A percentile compares a stretch with the other conserved stretches of the same genome.
Evolutionary conservation across 257 asterid species (phyloP).

Genomic region (Solanum corneliomulleri): DNA sequence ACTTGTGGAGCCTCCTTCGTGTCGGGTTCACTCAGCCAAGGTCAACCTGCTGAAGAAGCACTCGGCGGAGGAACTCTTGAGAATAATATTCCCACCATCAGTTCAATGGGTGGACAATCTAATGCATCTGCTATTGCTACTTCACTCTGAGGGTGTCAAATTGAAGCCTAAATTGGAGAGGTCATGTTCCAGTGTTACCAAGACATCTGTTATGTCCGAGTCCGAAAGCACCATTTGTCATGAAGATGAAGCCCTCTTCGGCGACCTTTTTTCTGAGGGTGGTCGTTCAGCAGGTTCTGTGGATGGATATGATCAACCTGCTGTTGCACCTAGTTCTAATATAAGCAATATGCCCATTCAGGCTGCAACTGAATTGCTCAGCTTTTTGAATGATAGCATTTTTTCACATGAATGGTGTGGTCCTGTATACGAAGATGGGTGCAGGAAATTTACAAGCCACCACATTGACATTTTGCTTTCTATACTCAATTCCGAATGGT

Average conservation of each 20-base stretch:
- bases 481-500: conserved; percentile 41
- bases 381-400: conserved; percentile 48
- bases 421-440: conserved; percentile 45
- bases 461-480: conserved; percentile 61
- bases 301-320: conserved; percentile 70
- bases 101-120: conserved; percentile 72
- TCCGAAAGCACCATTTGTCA: conserved; percentile 62
- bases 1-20: conserved; percentile 32
- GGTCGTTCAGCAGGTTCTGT: conserved; percentile 75
- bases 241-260: conserved; percentile 96
- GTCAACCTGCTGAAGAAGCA: conserved; percentile 47
- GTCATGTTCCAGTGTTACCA: conserved; percentile 46
- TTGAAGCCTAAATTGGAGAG: conserved; percentile 68
- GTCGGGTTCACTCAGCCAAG: conserved; percentile 26
- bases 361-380: conserved; percentile 62
- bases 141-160: conserved; percentile 78
- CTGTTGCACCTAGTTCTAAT: conserved; percentile 41
- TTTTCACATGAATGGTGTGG: conserved; percentile 73
- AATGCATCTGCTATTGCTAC: conserved; percentile 54
- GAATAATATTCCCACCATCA: conserved; percentile 54
- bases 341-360: conserved; percentile 66
- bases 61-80: conserved; percentile 52
- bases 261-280: conserved; percentile 97
- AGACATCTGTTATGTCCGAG: conserved; percentile 59
- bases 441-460: conserved; percentile 38